Evolutionary conservation across 768 basidiomycete species (phyloP).

Genomic region (Lactarius tabidus): DNA sequence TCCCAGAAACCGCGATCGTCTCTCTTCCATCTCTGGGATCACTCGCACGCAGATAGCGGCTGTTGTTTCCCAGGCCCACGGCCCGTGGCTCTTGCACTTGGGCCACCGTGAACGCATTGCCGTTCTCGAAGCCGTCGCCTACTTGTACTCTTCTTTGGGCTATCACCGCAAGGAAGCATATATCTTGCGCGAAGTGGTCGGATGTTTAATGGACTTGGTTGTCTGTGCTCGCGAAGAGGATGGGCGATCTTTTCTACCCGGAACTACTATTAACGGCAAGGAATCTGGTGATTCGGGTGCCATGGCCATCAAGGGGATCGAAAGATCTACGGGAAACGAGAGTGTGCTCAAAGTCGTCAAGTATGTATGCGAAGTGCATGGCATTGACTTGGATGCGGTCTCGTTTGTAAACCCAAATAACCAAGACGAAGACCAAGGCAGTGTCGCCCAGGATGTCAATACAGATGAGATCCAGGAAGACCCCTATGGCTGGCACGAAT

Average conservation of each 20-base stretch:
- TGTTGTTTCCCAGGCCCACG: conserved; percentile 69
- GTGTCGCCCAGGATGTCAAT: conserved; percentile 35
- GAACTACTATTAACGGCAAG: conserved; percentile 41
- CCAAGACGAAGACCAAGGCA: conserved; percentile 12
- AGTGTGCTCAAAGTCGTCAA: conserved; percentile 74
- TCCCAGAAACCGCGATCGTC: conserved; percentile 50
- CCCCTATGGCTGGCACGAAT: conserved; percentile 87
- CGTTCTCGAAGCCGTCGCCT: conserved; percentile 65
- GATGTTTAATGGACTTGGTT: conserved; percentile 77
- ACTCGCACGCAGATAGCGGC: conserved; percentile 62
- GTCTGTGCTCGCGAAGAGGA: conserved; percentile 79
- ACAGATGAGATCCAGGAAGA: conserved; percentile 42
- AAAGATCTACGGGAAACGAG: conserved; percentile 74
- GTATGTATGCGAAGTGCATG: conserved; percentile 73
- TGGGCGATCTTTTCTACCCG: conserved; percentile 41
- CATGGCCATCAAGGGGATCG: conserved; percentile 68
- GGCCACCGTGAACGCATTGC: conserved; percentile 70
- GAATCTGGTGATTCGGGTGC: conserved; percentile 41
- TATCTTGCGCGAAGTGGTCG: conserved; percentile 79
- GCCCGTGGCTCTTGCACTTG: conserved; percentile 83
- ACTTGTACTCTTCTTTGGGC: conserved; percentile 75
- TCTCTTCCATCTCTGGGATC: conserved; percentile 66
- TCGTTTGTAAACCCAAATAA: conserved; percentile 36
- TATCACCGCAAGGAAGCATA: conserved; percentile 87
- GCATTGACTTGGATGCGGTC: conserved; percentile 75